Base-by-base conservation (phyloP, 2,329 filamentous ascomycete species). In the Epichloe uncinata region DNA sequence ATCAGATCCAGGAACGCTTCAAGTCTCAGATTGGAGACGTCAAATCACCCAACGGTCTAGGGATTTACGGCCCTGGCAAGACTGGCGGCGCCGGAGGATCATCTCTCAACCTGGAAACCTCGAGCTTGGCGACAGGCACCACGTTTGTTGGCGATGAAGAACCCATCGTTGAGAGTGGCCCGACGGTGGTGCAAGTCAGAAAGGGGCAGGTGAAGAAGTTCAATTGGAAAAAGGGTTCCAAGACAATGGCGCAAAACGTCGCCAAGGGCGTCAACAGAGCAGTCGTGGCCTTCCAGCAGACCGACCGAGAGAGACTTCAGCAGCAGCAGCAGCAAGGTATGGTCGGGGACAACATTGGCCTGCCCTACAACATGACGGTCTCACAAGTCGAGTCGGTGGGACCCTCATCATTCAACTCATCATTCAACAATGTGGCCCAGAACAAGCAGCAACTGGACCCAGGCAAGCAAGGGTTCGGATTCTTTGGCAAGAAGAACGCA, bases 191-290 rank as follows among this genome's bases (percentile, higher is more conserved):
- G 53, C 94, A 93, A 60, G 94, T 97, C 54, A 82, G 89, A 59
- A 97, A 96, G 70, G 89, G 86, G 33, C 89, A 95, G 63, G 82
- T 85, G 49, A 95, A 89, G 72, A 97, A 96, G 66, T 96, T 96
- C 70, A 95, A 95, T 70, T 97, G 93, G 90, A 95, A 96, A 76
- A 95, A 94, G 73, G 89, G 89, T 38, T 87, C 87, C 38, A 91
- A 95, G 68, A 90, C 87, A 50, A 84, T 97, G 59, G 90, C 90
- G 30, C 95, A 96, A 67, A 91, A 90, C 61, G 86, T 97, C 47
- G 85, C 86, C 53, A 96, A 96, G 71, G 89, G 90, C 48, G 82
- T 97, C 65, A 95, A 95, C 67, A 87, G 89, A 49, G 90, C 90
- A 5, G 94, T 96, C 52, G 84, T 83, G 46, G 84, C 84, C 49